phyloP scores from a whole-genome alignment of 108 stramenopile species.

The Nitzschia sp. region DNA sequence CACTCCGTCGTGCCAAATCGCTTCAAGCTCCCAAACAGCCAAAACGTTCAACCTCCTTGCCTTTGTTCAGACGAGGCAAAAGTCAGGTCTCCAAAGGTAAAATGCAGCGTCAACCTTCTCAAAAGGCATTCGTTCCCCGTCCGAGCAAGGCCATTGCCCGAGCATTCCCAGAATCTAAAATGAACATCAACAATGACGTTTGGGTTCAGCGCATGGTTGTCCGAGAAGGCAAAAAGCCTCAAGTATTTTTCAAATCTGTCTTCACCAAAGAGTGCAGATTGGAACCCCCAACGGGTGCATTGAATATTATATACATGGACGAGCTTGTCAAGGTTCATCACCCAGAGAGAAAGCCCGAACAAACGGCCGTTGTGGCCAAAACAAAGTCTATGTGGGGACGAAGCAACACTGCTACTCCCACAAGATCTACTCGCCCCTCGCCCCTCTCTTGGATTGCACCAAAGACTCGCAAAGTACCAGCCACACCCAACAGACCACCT shows the following conservation, averaged over 20 bases:
- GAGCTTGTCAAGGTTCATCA: slow-evolving; percentile 9
- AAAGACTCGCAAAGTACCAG: too few relatives aligned
- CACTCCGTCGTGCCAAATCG: slow-evolving; percentile 4
- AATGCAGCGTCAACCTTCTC: neutral
- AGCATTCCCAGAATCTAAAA: slow-evolving; percentile 2
- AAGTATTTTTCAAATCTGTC: slow-evolving; percentile 19
- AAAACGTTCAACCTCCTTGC: slow-evolving; percentile 1
- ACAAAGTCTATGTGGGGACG: slow-evolving; percentile 4
- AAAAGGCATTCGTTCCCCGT: neutral
- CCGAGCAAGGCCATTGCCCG: slow-evolving; percentile 10
- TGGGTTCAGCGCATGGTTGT: slow-evolving; percentile 22
- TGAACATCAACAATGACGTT: slow-evolving; percentile 7
- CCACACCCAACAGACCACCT: too few relatives aligned
- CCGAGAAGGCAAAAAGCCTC: slow-evolving; percentile 10
- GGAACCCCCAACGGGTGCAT: slow-evolving; percentile 14
- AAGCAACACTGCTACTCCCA: too few relatives aligned
- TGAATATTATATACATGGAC: slow-evolving; percentile 22
- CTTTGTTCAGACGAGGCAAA: neutral
- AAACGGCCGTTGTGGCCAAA: neutral
- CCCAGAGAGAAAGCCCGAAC: neutral
- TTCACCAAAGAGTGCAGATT: slow-evolving; percentile 12
- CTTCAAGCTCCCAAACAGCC: slow-evolving; percentile 7
- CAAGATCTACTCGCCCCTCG: too few relatives aligned
- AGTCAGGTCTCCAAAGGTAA: neutral
- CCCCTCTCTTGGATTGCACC: too few relatives aligned